Base-by-base conservation (phyloP, 1,284 basidiomycete species). In the Tilletia indica region DNA sequence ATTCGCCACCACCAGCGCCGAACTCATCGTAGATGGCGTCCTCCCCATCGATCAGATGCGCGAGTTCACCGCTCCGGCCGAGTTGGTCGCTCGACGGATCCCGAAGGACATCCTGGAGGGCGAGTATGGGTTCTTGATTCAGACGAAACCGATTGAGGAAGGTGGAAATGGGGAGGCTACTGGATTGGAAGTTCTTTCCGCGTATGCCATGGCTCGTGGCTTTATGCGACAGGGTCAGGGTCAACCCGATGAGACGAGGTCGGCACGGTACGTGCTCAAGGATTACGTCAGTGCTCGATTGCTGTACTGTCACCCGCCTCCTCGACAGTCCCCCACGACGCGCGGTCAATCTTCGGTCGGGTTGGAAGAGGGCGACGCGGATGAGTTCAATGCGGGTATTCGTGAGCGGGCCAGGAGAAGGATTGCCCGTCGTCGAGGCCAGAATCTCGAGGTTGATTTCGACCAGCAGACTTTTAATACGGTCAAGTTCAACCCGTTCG, bases 21-120 rank as follows among this genome's bases (percentile, higher is more conserved):
- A 96, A 74, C 87, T 99, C 70, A 92, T 99, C 34, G 97, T 94
- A 77, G 95, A 99, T 82, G 97, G 97, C 75, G 94, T 99, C 2
- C 86, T 99, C 69, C 97, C 96, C 0, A 99, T 99, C 80, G 97
- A 99, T 85, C 97, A 99, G 85, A 90, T 99, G 89, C 89, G 93
- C 77, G 97, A 99, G 85, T 90, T 96, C 83, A 94, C 91, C 2
- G 97, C 91, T 0, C 97, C 97, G 0, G 88, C 90, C 16, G 87
- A 92, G 42, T 86, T 99, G 64, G 88, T 99, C 1, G 91, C 90
- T 56, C 89, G 90, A 80, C 87, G 94, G 51, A 89, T 99, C 75
- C 93, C 94, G 19, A 89, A 89, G 80, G 89, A 89, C 66, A 91
- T 98, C n/a, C 84, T 99, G 31, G 94, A 97, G 85, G 91, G 90